A percentile compares a stretch with the other conserved stretches of the same genome.
Conservation (phyloP, 2,329 filamentous ascomycete genomes). For the Trichoderma sp. region DNA sequence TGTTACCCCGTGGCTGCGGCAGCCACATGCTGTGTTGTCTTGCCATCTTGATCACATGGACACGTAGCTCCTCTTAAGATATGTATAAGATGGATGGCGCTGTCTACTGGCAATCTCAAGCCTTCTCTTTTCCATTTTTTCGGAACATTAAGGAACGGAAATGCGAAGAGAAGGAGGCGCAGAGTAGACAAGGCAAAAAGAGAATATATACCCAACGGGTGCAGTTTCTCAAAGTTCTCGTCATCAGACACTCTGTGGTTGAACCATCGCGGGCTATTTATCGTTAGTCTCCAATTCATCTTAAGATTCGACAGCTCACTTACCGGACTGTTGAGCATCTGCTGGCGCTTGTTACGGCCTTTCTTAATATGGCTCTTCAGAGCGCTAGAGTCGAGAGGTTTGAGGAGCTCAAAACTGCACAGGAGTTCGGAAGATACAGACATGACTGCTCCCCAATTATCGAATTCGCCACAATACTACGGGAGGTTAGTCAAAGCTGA, state of each 20-base stretch:
- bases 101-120: background rate
- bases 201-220: background rate
- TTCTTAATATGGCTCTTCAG: constrained; percentile 99
- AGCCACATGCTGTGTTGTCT: constrained; percentile 23
- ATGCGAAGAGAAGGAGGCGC: background rate
- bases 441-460: constrained; percentile 99
- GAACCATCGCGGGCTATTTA: constrained; percentile 51
- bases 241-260: constrained; percentile 53
- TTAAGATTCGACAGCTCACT: constrained; percentile 39
- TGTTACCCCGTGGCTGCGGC: constrained; percentile 32
- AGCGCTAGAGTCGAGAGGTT: constrained; percentile 91
- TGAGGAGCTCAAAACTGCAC: constrained; percentile 95
- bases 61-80: background rate
- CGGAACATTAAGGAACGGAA: background rate
- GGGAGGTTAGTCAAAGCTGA: constrained; percentile 27
- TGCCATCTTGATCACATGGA: constrained; percentile 14
- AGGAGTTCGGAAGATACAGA: constrained; percentile 90
- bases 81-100: constrained; percentile 15
- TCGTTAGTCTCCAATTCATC: constrained; percentile 12
- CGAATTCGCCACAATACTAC: constrained; percentile 98
- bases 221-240: background rate
- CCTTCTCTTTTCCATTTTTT: background rate
- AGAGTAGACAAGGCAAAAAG: background rate
- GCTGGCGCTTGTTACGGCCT: constrained; percentile 88
- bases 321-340: constrained; percentile 94